These are phyloP conservation scores for Thyridium curvatum DNA, from an alignment of 2,329 filamentous ascomycete species.

Conservation along the genomic window DNA sequence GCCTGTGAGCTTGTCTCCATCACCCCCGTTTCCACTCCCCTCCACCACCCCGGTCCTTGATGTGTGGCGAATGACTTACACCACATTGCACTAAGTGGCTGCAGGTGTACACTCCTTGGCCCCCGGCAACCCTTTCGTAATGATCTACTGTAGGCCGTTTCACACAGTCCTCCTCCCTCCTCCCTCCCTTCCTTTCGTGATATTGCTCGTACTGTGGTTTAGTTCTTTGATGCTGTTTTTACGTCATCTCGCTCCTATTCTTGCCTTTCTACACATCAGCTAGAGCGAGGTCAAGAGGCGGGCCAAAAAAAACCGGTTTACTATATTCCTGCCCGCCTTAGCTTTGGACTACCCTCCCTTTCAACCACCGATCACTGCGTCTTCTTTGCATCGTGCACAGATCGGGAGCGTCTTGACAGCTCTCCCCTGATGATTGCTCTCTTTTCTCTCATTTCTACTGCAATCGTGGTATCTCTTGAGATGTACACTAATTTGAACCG, in stretches of 20 bases:
- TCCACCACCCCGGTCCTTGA: background rate
- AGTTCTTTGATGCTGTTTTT: background rate
- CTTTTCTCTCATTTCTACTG: too few relatives aligned
- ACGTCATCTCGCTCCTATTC: conserved; percentile 29
- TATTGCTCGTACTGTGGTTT: background rate
- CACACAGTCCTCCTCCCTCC: background rate
- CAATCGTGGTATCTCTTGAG: too few relatives aligned
- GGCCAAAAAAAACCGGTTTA: too few relatives aligned
- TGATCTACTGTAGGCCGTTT: conserved; percentile 3
- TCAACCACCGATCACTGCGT: too few relatives aligned
- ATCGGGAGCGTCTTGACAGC: background rate
- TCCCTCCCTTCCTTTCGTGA: background rate
- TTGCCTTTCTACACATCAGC: conserved; percentile 20
- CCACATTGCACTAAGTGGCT: background rate
- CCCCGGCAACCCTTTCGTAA: conserved; percentile 2
- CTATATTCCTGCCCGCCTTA: too few relatives aligned
- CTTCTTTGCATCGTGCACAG: too few relatives aligned
- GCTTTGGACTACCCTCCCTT: background rate
- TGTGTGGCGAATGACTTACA: background rate
- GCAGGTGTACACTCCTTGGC: background rate
- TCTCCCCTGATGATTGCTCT: background rate
- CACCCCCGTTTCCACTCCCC: background rate
- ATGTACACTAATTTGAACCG: background rate
- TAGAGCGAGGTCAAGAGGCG: too few relatives aligned
- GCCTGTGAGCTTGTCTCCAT: conserved; percentile 10